phyloP scores from a whole-genome alignment of 2,329 filamentous ascomycete species.

The Didymella pinodella region DNA sequence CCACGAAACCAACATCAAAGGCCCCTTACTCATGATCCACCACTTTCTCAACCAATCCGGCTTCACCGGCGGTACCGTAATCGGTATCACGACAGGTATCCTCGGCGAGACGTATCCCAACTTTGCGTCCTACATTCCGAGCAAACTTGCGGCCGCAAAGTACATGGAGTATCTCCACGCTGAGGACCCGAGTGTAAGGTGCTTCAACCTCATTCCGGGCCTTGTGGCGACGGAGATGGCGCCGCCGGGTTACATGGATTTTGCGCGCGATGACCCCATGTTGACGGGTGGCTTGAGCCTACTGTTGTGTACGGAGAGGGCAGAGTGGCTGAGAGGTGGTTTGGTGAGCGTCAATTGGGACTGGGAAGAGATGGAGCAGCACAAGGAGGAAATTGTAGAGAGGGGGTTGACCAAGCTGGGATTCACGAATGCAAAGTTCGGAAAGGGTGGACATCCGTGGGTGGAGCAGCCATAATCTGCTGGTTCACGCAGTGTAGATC shows the following conservation, averaged over 20 bases:
- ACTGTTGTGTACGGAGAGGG: constrained; percentile 20
- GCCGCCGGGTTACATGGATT: not conserved
- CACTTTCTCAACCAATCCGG: not conserved
- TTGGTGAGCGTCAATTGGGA: constrained; percentile 38
- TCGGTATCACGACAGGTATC: not conserved
- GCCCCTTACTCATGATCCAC: not conserved
- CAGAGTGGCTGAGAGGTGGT: constrained; percentile 21
- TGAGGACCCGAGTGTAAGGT: not conserved
- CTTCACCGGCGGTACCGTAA: not conserved
- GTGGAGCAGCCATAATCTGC: not conserved
- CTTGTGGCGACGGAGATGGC: constrained; percentile 2
- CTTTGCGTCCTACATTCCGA: not conserved
- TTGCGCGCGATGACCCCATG: constrained; percentile 17
- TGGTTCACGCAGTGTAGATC: not conserved
- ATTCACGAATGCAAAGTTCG: constrained; percentile 23
- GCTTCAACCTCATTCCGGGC: not conserved
- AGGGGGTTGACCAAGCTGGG: constrained; percentile 34
- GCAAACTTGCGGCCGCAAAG: not conserved
- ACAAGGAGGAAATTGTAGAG: constrained; percentile 38
- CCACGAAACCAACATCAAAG: constrained; percentile 1
- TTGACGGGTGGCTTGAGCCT: constrained; percentile 19
- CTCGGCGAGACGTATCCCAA: not conserved
- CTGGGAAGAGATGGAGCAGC: constrained; percentile 37
- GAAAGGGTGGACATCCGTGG: constrained; percentile 25
- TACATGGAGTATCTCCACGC: not conserved